Conservation (phyloP, 1,284 basidiomycete species). For the Lignosus rhinocerotis region DNA sequence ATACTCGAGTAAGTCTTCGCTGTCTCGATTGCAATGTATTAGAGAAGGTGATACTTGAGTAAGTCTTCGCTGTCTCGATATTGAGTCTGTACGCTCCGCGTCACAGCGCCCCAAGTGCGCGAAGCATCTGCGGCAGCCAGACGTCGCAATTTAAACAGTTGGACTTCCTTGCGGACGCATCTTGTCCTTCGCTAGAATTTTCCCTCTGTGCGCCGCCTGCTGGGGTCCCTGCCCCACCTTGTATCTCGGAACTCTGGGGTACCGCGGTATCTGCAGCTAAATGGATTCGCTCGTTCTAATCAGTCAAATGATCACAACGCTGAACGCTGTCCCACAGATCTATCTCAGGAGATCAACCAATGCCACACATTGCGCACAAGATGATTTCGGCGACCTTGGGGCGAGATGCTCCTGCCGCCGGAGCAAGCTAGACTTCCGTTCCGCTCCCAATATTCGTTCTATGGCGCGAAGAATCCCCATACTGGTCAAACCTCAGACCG, state of each 20-base stretch:
- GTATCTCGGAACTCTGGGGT: background rate
- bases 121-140: background rate
- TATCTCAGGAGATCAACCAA: background rate
- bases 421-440: background rate
- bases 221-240: background rate
- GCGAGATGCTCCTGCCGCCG: background rate
- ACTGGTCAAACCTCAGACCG: background rate
- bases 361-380: background rate
- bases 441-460: background rate
- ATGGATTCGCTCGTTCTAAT: background rate
- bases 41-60: background rate
- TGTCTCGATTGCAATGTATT: background rate
- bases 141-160: too few relatives aligned
- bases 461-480: too few relatives aligned
- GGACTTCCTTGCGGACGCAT: background rate
- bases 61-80: background rate
- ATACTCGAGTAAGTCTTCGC: background rate
- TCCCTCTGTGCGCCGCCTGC: background rate
- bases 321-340: background rate
- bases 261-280: too few relatives aligned
- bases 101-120: background rate
- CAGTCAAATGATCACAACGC: background rate
- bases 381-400: background rate
- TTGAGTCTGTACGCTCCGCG: background rate
- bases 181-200: background rate